These are phyloP conservation scores for Vaucheria bursata DNA, from an alignment of 352 stramenopile genomes.

Conservation along the genomic window DNA sequence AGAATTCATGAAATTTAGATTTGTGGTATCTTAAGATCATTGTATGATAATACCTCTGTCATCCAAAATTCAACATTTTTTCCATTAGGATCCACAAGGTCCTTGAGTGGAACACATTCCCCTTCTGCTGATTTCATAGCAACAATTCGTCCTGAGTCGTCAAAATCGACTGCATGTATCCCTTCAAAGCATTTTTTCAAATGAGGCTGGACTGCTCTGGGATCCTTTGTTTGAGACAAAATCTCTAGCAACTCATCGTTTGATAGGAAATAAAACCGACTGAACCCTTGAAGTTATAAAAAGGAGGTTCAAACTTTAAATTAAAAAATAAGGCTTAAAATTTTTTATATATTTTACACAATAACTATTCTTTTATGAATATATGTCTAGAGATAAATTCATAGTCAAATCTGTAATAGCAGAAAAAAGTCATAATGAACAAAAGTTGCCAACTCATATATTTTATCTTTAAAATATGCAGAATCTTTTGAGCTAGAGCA, in stretches of 20 bases:
- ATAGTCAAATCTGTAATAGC: no score
- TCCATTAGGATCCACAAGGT: conserved; percentile 72
- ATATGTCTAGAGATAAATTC: no score
- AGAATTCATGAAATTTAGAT: no score
- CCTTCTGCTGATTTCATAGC: conserved; percentile 78
- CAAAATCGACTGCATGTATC: conserved; percentile 79
- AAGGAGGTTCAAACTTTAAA: neutral
- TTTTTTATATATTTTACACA: neutral
- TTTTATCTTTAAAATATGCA: no score
- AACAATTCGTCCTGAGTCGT: conserved; percentile 74
- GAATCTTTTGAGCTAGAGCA: no score
- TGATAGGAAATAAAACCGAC: conserved; percentile 84
- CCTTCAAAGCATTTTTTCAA: conserved; percentile 91
- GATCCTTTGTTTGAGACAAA: conserved; percentile 86
- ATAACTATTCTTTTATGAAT: neutral
- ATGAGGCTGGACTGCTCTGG: conserved; percentile 82
- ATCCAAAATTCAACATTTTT: conserved; percentile 94
- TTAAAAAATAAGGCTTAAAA: neutral
- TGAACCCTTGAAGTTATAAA: no score
- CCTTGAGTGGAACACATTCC: conserved; percentile 51
- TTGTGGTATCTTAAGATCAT: no score
- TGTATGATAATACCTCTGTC: conserved; percentile 73
- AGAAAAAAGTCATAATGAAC: no score
- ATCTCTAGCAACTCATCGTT: conserved; percentile 89
- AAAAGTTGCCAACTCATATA: no score